Evolutionary conservation across 257 asterid genomes (phyloP), one percentile per base, ranked within the genome.

Genomic region (Perilla frutescens): DNA sequence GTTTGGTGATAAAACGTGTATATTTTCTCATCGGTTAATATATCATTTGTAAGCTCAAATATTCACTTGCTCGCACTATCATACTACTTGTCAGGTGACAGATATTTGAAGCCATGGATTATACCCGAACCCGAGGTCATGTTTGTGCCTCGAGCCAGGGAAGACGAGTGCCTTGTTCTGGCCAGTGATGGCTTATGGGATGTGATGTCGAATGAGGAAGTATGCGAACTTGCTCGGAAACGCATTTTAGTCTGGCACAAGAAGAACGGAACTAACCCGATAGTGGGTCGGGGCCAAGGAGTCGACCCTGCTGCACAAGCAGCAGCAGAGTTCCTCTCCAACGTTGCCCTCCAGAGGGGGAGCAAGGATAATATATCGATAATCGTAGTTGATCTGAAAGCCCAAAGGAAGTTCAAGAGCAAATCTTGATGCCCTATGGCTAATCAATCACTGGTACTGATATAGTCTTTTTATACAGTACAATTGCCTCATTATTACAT

Each of bases 141-240:
- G 87, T 86, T 92, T 55, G 58, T 92, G 41, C 92, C 98, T 4
- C 96, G 98, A 0, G 84, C 89, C 43, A 83, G 87, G 78, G 98
- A 89, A 62, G 98, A 92, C 13, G 91, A 92, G 71, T 85, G 92
- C 75, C 97, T 91, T 14, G 70, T 91, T 64, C 79, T 91, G 10
- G 97, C 96, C 12, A 91, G 90, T 9, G 96, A 91, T 8, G 97
- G 97, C 8, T 66, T 89, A 77, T 91, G 97, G 97, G 97, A 91
- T 57, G 95, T 89, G 44, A 85, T 91, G 89, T 36, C 88, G 36
- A 91, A 91, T 9, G 91, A 89, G 81, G 97, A 91, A 79, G 96
- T 63, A 0, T 91, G 97, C 41, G 93, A 87, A 74, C 83, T 80
- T 57, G 96, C 97, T 1, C 77, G 90, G 72, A 82, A 81, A 71